A percentile compares a stretch with the other conserved stretches of the same genome.
These are phyloP conservation scores for Paraconiothyrium sp. DNA, from an alignment of 2,329 filamentous ascomycete genomes.

Conservation along the genomic window DNA sequence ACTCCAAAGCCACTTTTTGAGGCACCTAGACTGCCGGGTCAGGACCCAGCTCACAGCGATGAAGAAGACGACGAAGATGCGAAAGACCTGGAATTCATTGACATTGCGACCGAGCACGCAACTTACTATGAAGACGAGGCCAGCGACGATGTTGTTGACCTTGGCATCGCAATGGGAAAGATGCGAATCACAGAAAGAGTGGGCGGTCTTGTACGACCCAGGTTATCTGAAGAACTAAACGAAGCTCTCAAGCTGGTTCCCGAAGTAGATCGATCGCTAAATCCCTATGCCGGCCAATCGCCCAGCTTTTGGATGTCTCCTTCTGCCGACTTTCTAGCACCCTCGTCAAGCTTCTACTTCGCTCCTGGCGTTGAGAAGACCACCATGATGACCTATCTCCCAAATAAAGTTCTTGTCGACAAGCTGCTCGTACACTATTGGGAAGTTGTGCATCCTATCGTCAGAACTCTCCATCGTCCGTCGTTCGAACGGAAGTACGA, in stretches of 20 bases:
- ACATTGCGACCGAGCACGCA: conserved; percentile 70
- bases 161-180: conserved; percentile 76
- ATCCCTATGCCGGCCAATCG: conserved; percentile 25
- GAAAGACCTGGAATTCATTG: conserved; percentile 68
- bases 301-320: conserved; percentile 66
- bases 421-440: conserved; percentile 74
- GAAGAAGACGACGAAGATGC: conserved; percentile 66
- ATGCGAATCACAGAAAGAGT: conserved; percentile 78
- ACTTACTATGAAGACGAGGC: conserved; percentile 73
- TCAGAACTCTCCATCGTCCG: conserved; percentile 72
- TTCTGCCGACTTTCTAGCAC: conserved; percentile 72
- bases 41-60: conserved; percentile 63
- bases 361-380: conserved; percentile 57
- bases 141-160: conserved; percentile 75
- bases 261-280: conserved; percentile 16
- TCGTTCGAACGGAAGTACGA: conserved; percentile 73
- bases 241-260: conserved; percentile 43
- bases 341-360: conserved; percentile 74
- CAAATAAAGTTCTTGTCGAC: conserved; percentile 66
- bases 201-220: conserved; percentile 75
- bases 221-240: conserved; percentile 69
- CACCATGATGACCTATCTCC: conserved; percentile 68
- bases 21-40: conserved; percentile 32
- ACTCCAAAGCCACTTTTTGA: conserved; percentile 20
- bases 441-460: conserved; percentile 72